These are phyloP conservation scores for Kuraishia capsulata DNA, from an alignment of 805 yeast genomes.

Conservation along the genomic window DNA sequence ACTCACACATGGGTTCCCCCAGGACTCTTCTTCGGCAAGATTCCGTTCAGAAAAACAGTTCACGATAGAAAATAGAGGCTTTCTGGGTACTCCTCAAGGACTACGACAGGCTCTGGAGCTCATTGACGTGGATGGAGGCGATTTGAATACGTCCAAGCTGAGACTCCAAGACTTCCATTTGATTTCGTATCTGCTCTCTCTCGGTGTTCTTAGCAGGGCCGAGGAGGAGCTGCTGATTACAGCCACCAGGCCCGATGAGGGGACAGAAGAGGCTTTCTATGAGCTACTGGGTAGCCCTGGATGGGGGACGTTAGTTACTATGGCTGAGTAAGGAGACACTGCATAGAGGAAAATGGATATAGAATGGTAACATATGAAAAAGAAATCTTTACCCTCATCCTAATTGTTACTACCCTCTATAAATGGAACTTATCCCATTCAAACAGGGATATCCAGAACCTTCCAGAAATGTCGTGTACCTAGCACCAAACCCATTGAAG, in stretches of 20 bases:
- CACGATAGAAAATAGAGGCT: conserved; percentile 75
- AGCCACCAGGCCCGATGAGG: conserved; percentile 36
- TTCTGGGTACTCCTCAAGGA: conserved; percentile 67
- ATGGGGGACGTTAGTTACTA: conserved; percentile 73
- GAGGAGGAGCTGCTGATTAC: conserved; percentile 44
- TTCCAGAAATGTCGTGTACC: conserved; percentile 5
- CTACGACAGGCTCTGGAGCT: conserved; percentile 42
- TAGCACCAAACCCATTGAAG: too few species aligned
- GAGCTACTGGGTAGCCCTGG: conserved; percentile 56
- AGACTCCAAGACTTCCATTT: conserved; percentile 69
- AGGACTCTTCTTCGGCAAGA: conserved; percentile 36
- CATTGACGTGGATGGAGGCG: conserved; percentile 5
- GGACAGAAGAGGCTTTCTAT: conserved; percentile 24
- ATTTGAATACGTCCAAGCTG: conserved; percentile 22
- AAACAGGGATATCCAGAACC: conserved; percentile 1
- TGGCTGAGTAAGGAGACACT: conserved; percentile 13
- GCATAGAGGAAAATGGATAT: too few species aligned
- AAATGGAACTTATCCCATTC: conserved; percentile 5
- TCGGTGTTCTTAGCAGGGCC: conserved; percentile 45
- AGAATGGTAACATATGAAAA: too few species aligned
- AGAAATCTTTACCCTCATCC: too few species aligned
- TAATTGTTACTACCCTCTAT: neutral
- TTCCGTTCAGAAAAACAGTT: conserved; percentile 41
- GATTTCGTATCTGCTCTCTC: conserved; percentile 42
- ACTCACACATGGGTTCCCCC: conserved; percentile 88